Evolutionary conservation across 169 alveolate species (phyloP), one percentile per base, ranked within the genome.

Genomic region (Eimeria zaria): DNA sequence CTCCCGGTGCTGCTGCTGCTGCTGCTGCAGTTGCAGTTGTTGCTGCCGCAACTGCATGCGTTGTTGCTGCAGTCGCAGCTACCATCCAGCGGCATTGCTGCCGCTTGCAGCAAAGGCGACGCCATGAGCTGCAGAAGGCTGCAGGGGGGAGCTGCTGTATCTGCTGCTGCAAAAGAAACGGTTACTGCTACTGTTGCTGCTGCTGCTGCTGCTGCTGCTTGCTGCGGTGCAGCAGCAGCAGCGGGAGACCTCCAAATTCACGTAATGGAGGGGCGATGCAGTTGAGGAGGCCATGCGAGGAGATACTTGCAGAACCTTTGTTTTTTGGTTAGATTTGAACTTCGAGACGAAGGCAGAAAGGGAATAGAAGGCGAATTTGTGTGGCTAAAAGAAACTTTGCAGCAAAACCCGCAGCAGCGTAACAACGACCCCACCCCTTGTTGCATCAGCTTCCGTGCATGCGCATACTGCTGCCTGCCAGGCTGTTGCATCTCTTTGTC

Each of bases 161-260:
- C 64, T 41, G 44, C 64, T 41, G 67, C 88, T 39, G 60, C 87
- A 33, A 27, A 20, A 44, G 87, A 46, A 44, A 41, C 87, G 7
- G 16, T 9, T 76, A 60, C 87, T 78, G 62, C 67, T 46, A 67
- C 67, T 16, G 12, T 36, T 44, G 27, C 64, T 78, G 64, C 60
- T 76, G 58, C 81, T 33, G 81, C 81, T 33, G 88, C 88, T 78
- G 88, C 88, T 78, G 88, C 88, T 78, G 88, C 88, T 27, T 78
- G 88, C 81, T 71, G 81, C 88, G 64, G 88, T 78, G 88, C 88
- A 44, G 64, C 88, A 44, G 88, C 88, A 78, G 88, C 88, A 46
- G 88, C 88, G 64, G 67, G 39, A 24, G 67, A 20, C 88, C 88
- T 27, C 64, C 67, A 24, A 46, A 24, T 46, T 27, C 39, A 78